Evolutionary conservation across 2,329 filamentous ascomycete species (phyloP).

Genomic region (Orbilia oligospora): DNA sequence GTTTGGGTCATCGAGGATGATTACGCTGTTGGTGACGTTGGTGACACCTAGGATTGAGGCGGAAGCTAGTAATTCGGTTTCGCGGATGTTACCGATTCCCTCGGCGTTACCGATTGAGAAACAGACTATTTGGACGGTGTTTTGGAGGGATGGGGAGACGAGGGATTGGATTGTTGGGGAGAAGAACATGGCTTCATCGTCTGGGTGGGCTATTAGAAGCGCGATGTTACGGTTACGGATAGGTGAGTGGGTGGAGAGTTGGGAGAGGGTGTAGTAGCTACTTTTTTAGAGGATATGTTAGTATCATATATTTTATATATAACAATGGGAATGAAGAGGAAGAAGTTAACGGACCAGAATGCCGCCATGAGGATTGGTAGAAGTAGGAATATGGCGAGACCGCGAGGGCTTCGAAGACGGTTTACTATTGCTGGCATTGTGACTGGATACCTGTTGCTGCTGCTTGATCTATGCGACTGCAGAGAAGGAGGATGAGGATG

Average conservation of each 20-base stretch:
- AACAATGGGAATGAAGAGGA: no score
- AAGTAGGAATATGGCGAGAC: constrained; percentile 63
- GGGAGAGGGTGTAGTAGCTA: constrained; percentile 70
- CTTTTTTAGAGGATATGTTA: constrained; percentile 68
- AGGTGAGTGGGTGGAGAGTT: constrained; percentile 74
- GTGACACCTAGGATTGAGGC: constrained; percentile 83
- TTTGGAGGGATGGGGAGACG: constrained; percentile 82
- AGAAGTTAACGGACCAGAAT: constrained; percentile 41
- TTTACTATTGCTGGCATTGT: constrained; percentile 36
- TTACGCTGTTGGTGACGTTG: constrained; percentile 76
- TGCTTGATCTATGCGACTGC: not conserved
- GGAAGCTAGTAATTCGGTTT: constrained; percentile 85
- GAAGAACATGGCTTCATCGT: constrained; percentile 99
- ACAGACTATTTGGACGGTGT: constrained; percentile 95
- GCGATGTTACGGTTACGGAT: constrained; percentile 88
- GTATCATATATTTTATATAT: constrained; percentile 3
- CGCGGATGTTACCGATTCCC: constrained; percentile 85
- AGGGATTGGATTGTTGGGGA: constrained; percentile 88
- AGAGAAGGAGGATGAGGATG: not conserved
- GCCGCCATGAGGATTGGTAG: constrained; percentile 61
- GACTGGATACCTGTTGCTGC: not conserved
- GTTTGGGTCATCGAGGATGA: constrained; percentile 44
- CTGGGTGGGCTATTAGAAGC: constrained; percentile 94
- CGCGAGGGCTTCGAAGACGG: constrained; percentile 30
- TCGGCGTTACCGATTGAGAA: constrained; percentile 82